Percentiles rank a stretch among this genome's conserved stretches.
Evolutionary conservation across 306 rosid species (phyloP).

Genomic region (Prunus armeniaca): DNA sequence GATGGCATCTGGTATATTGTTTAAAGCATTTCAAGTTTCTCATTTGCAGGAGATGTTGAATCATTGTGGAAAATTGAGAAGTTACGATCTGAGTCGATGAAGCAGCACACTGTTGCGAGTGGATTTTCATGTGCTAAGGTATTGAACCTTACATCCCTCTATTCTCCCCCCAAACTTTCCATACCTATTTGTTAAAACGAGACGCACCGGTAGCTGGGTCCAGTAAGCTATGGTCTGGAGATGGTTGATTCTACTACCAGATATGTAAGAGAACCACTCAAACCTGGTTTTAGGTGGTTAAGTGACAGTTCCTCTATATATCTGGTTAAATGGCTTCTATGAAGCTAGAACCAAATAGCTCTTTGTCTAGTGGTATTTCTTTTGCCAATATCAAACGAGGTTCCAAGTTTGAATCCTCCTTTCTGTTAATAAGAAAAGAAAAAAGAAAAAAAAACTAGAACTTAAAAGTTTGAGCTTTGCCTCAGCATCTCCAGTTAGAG

Average conservation of each 20-base stretch:
- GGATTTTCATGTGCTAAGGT: slow-evolving; percentile 90
- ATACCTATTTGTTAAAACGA: background rate
- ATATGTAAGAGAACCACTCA: background rate
- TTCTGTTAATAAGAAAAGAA: background rate
- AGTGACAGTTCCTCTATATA: background rate
- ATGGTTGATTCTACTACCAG: background rate
- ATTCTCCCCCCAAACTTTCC: background rate
- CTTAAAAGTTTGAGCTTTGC: background rate
- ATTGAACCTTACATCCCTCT: background rate
- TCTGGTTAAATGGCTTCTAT: background rate
- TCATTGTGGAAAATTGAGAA: slow-evolving; percentile 74
- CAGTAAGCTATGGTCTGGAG: slow-evolving; percentile 4
- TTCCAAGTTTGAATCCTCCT: background rate
- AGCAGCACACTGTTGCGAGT: slow-evolving; percentile 61
- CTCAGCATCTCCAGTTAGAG: background rate
- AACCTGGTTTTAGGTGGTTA: background rate
- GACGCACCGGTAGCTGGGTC: background rate
- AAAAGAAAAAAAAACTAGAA: background rate
- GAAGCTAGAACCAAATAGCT: background rate
- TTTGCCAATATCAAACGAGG: background rate
- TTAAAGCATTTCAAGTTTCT: slow-evolving; percentile 26
- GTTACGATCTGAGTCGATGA: slow-evolving; percentile 63
- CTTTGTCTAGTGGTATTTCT: background rate
- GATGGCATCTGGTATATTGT: slow-evolving; percentile 8
- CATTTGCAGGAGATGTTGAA: slow-evolving; percentile 58